Evolutionary conservation across 768 basidiomycete species (phyloP), one percentile per base, ranked within the genome.

Genomic region (Pulveroboletus frians): DNA sequence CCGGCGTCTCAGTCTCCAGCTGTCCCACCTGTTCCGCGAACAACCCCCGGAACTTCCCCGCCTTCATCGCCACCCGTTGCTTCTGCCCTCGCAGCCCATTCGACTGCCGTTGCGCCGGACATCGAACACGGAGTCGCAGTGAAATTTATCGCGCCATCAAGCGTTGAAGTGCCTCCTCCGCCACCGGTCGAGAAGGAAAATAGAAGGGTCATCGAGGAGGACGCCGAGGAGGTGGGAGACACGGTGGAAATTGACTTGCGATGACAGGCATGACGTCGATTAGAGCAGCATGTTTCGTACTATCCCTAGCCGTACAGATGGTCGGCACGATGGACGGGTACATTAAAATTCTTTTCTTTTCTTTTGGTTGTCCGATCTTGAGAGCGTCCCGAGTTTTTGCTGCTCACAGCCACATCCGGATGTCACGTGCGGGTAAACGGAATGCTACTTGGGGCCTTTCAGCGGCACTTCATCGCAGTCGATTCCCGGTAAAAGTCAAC

Each of bases 101-200:
- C 45, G 10, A 36, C n/a, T 2, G 32, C 43, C 13, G 34, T 50
- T 3, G 47, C 34, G n/a, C 38, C 41, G 10, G 47, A 55, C 4
- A n/a, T 32, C 7, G 57, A 58, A 38, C 49, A 43, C 48, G 39
- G 35, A 23, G 43, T 47, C 26, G 51, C 43, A 4, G 59, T 68
- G 5, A 63, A 54, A 21, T 68, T 82, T 4, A 71, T 84, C 20
- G 74, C 79, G 17, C 81, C 84, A 2, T 75, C 80, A 20, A 81
- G 72, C 45, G 83, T 86, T 11, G 86, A 90, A 61, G 83, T 90
- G 6, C 88, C 86, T 4, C 83, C 88, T 0, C 88, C 88, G 4
- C 86, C 88, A 21, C 85, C 85, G 1, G 76, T 87, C 13, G 84
- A 86, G 62, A 88, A 91, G 68, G 85, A 89, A 64, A 70, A 67